Evolutionary conservation across 805 yeast species (phyloP), one percentile per base, ranked within the genome.

Genomic region (Spathaspora boniae): DNA sequence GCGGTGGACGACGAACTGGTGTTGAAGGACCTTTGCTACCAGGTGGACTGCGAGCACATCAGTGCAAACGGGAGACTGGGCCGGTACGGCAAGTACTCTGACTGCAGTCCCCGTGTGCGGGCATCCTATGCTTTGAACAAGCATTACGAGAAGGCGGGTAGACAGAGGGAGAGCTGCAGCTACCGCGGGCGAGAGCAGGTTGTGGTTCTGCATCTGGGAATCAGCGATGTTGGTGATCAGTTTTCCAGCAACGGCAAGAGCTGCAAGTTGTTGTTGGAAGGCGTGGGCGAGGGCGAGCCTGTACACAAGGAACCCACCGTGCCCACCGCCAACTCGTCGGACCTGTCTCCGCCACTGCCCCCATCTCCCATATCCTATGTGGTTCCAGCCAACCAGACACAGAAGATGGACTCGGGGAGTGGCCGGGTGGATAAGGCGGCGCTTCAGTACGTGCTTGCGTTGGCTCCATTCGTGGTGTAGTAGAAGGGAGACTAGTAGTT

Each of bases 81-180:
- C 0, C 37, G 38, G n/a, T 71, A 69, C 44, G 77, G 77, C 1
- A 43, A 46, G 21, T 66, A 53, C 43, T 60, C 76, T 0, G 61
- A 56, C 26, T 72, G 77, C 44, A 43, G 61, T 9, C 40, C 53
- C 5, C 38, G 48, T 6, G 74, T 69, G 40, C 55, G 56, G 37
- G 47, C 63, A 2, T 68, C 74, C 0, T 67, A 60, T 38, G 72
- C 64, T 4, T 47, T 70, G 39, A 66, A 66, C 43, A 45, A 61
- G 41, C 56, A 9, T 25, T 68, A 56, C 42, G 41, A 50, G 6
- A 46, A 45, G 12, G 42, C 53, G 33, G 50, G 42, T 6, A 36
- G 38, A 18, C 38, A 46, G 11, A 41, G 48, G 12, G 46, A 44
- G 19, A 17, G 23, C 16, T 62, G 68, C 38, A 52, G 53, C 29